phyloP scores from a whole-genome alignment of 805 yeast genomes.

The Komagataella pastoris region DNA sequence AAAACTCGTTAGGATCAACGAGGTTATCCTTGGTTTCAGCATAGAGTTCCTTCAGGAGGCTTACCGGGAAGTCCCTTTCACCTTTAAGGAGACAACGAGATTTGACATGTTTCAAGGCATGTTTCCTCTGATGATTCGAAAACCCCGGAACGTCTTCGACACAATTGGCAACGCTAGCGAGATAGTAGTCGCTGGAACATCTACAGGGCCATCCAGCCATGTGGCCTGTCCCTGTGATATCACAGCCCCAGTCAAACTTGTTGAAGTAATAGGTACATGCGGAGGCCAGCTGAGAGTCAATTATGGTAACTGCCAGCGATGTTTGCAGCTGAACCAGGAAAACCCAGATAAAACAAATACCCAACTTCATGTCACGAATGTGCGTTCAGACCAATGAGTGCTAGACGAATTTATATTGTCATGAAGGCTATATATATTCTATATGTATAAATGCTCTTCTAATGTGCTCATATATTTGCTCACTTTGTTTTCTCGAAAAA shows the following conservation, averaged over 20 bases:
- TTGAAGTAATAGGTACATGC: conserved; percentile 26
- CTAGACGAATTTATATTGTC: background rate
- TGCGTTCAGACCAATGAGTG: too few species aligned
- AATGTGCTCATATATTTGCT: background rate
- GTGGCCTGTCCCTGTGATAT: conserved; percentile 15
- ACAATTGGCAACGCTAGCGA: conserved; percentile 29
- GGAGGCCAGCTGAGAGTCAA: conserved; percentile 25
- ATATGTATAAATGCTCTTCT: background rate
- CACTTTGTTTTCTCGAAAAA: background rate
- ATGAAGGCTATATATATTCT: background rate
- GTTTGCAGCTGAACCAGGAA: background rate
- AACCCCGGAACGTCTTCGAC: conserved; percentile 19
- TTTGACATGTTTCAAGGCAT: conserved; percentile 25
- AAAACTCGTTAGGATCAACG: conserved; percentile 16
- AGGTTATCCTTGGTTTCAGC: background rate
- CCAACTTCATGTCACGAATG: background rate
- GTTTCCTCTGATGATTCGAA: conserved; percentile 14
- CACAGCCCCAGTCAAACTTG: conserved; percentile 29
- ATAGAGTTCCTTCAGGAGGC: background rate
- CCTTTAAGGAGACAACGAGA: conserved; percentile 21
- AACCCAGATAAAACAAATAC: background rate
- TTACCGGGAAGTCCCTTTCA: background rate
- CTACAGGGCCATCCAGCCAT: conserved; percentile 23
- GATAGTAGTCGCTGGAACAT: conserved; percentile 27
- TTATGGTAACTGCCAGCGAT: conserved; percentile 3